phyloP scores from a whole-genome alignment of 2,329 filamentous ascomycete species.

The Mollisiaceae sp. region DNA sequence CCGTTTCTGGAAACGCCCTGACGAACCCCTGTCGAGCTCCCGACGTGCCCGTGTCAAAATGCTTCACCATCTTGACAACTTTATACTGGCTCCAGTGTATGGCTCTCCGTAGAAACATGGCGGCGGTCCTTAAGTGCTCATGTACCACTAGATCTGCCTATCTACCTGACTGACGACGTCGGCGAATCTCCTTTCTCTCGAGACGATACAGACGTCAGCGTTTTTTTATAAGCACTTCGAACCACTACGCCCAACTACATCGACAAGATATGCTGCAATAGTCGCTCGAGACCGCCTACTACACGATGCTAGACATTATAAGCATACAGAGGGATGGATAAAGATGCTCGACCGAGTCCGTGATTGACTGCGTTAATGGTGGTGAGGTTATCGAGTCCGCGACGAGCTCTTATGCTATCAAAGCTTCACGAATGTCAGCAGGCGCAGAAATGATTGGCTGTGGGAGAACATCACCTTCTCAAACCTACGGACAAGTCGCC shows the following conservation, averaged over 20 bases:
- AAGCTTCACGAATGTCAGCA: not conserved
- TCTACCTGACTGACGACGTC: too few relatives aligned
- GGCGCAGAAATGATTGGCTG: not conserved
- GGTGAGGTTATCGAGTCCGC: not conserved
- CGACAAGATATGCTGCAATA: not conserved
- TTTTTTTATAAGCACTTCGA: not conserved
- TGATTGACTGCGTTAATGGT: not conserved
- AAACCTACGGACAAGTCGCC: not conserved
- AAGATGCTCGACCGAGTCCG: not conserved
- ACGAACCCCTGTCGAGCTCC: not conserved
- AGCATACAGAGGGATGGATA: not conserved
- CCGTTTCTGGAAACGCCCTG: not conserved
- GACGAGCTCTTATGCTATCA: not conserved
- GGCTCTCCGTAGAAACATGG: not conserved
- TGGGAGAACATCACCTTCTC: not conserved
- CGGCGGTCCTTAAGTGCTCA: too few relatives aligned
- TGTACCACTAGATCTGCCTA: too few relatives aligned
- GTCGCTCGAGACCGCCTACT: not conserved
- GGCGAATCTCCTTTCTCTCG: too few relatives aligned
- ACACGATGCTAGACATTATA: not conserved
- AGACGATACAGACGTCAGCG: too few relatives aligned
- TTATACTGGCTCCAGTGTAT: not conserved
- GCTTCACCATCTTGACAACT: slow-evolving; percentile 1
- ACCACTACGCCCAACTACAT: not conserved
- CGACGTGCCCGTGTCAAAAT: not conserved